phyloP scores from a whole-genome alignment of 108 stramenopile genomes.

The Bacterosira constricta region DNA sequence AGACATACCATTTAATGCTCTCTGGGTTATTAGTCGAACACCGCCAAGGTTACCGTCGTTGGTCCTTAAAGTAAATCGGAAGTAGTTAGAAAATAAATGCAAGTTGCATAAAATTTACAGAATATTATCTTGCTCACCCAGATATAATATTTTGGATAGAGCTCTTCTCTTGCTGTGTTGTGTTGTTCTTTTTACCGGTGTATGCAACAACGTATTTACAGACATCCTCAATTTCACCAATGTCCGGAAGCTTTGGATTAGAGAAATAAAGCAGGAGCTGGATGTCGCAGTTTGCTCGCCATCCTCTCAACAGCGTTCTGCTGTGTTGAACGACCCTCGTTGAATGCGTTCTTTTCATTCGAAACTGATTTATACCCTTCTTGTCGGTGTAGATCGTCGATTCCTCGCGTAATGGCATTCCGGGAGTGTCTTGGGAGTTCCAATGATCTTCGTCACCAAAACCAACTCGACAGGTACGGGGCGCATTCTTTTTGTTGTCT shows the following conservation, averaged over 20 bases:
- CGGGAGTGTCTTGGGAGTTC: neutral
- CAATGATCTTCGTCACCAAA: neutral
- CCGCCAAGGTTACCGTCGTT: neutral
- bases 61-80: no score
- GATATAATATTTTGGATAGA: neutral
- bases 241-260: neutral
- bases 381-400: neutral
- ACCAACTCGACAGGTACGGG: neutral
- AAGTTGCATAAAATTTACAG: no score
- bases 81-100: no score
- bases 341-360: slow-evolving; percentile 2
- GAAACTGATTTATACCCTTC: slow-evolving; percentile 2
- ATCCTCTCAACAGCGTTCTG: neutral
- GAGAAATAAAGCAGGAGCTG: neutral
- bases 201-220: slow-evolving; percentile 13
- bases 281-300: slow-evolving; percentile 5
- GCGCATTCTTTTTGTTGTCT: neutral
- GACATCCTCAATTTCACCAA: slow-evolving; percentile 2
- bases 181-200: slow-evolving; percentile 11
- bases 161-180: neutral
- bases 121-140: no score
- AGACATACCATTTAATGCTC: neutral
- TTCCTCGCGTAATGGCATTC: neutral
- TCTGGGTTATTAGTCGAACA: neutral
- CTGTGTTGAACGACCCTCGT: slow-evolving; percentile 10